phyloP scores from a whole-genome alignment of 1,139 yeast species.

The Kodamaea alishanica region DNA sequence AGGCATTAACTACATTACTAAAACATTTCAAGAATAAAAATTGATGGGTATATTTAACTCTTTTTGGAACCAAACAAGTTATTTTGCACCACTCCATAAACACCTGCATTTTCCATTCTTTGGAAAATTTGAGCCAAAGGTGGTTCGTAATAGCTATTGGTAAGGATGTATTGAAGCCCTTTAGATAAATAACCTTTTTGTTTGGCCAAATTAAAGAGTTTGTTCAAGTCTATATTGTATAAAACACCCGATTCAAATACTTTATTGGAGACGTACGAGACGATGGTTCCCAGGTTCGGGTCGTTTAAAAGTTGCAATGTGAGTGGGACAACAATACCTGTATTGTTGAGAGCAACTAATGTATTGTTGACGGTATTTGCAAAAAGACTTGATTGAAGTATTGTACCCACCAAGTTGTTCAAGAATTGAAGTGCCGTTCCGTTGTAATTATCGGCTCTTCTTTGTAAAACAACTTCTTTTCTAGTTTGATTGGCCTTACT shows the following conservation, averaged over 20 bases:
- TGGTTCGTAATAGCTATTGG: slow-evolving; percentile 32
- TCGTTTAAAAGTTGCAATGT: slow-evolving; percentile 26
- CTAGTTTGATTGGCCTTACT: slow-evolving; percentile 21
- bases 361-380: slow-evolving; percentile 23
- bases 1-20: not conserved
- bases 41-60: not conserved
- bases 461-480: slow-evolving; percentile 11
- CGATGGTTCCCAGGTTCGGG: slow-evolving; percentile 21
- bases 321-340: slow-evolving; percentile 30
- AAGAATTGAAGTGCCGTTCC: slow-evolving; percentile 37
- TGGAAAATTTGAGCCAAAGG: slow-evolving; percentile 31
- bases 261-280: slow-evolving; percentile 21
- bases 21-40: not conserved
- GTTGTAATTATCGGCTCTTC: slow-evolving; percentile 16
- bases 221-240: slow-evolving; percentile 25
- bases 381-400: slow-evolving; percentile 25
- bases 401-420: slow-evolving; percentile 29
- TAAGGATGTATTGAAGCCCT: slow-evolving; percentile 24
- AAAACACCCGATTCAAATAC: slow-evolving; percentile 36
- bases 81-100: slow-evolving; percentile 28
- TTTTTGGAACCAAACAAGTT: slow-evolving; percentile 32
- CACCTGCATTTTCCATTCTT: slow-evolving; percentile 33
- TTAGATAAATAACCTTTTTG: slow-evolving; percentile 22
- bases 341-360: slow-evolving; percentile 30
- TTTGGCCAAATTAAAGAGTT: slow-evolving; percentile 23